Conservation (phyloP, 2,329 filamentous ascomycete genomes). For the Colletotrichum eremochloae region DNA sequence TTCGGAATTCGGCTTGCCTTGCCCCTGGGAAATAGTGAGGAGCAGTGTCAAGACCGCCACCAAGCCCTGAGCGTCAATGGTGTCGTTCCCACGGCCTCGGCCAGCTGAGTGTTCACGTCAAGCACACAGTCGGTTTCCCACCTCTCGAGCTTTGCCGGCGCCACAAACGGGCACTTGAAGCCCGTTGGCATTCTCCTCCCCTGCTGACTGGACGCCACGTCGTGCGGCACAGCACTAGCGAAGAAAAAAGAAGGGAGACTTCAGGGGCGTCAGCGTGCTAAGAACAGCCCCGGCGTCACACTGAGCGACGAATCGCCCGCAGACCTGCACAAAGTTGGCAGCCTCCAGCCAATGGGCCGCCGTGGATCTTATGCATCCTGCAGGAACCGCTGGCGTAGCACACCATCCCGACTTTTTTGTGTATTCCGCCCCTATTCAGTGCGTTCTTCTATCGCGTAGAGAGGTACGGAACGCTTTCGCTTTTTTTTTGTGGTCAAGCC, state of each 20-base stretch:
- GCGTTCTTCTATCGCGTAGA: neutral
- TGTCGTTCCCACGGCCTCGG: slow-evolving; percentile 20
- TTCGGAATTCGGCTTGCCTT: neutral
- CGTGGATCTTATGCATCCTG: slow-evolving; percentile 22
- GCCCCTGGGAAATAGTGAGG: slow-evolving; percentile 25
- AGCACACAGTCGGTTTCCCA: slow-evolving; percentile 22
- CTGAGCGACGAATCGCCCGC: slow-evolving; percentile 15
- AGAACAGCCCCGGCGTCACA: slow-evolving; percentile 33
- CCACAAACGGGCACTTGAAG: slow-evolving; percentile 35
- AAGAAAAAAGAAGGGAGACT: slow-evolving; percentile 18
- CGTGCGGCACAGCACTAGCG: slow-evolving; percentile 29
- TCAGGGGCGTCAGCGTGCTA: slow-evolving; percentile 30
- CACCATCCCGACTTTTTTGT: slow-evolving; percentile 34
- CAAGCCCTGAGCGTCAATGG: slow-evolving; percentile 17
- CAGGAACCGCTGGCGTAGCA: slow-evolving; percentile 31
- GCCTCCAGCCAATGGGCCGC: slow-evolving; percentile 21
- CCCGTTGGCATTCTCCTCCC: slow-evolving; percentile 7
- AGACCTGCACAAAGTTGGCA: slow-evolving; percentile 32
- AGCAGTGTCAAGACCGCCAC: slow-evolving; percentile 8
- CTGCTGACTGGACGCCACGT: slow-evolving; percentile 38
- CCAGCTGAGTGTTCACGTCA: slow-evolving; percentile 8
- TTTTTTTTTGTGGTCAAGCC: too few relatives aligned
- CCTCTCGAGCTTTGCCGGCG: slow-evolving; percentile 15
- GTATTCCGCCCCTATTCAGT: slow-evolving; percentile 34
- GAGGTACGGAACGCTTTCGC: too few relatives aligned